Evolutionary conservation across 257 asterid species (phyloP), one percentile per base, ranked within the genome.

Genomic region (Rubia yunnanensis): DNA sequence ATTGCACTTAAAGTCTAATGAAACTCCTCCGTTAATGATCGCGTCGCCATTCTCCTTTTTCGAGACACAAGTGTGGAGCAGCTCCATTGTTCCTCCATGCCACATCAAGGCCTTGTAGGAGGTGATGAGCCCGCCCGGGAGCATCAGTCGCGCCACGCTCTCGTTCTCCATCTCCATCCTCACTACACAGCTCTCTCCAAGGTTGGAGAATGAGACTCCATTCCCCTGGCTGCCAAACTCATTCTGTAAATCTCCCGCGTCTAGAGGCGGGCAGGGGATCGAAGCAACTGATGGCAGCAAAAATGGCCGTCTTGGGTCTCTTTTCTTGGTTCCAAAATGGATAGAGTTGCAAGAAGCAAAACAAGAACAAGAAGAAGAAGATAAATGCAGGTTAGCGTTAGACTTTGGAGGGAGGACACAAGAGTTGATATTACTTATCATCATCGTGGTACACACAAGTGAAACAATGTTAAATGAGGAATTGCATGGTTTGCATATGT

Each of bases 41-140:
- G 85, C 69, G 24, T 65, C 73, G 22, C 73, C 76, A 39, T 75
- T 26, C 11, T 69, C 74, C 41, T 68, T 69, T 7, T 67, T 60
- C 1, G 92, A 74, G 72, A 89, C 97, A 0, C 64, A 67, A 15
- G 94, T 89, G 72, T 89, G 97, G 14, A 89, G 79, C 67, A 90
- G 63, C 78, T 87, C 95, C 75, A 79, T 35, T 0, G 78, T 75
- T 63, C 84, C 90, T 18, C 94, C 90, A 22, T 90, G 95, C 95
- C 97, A 90, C 97, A 87, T 84, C 56, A 75, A 76, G 50, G 94
- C 71, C 78, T 85, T 87, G 72, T 78, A 85, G 3, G 97, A 90
- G 52, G 95, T 90, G 78, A 90, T 76, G 65, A 87, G 71, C 48
- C 97, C 97, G 74, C 78, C 76, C 3, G 95, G 97, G 60, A 87